Base-by-base conservation (phyloP, 2,329 filamentous ascomycete species). In the Phialophora expanda region DNA sequence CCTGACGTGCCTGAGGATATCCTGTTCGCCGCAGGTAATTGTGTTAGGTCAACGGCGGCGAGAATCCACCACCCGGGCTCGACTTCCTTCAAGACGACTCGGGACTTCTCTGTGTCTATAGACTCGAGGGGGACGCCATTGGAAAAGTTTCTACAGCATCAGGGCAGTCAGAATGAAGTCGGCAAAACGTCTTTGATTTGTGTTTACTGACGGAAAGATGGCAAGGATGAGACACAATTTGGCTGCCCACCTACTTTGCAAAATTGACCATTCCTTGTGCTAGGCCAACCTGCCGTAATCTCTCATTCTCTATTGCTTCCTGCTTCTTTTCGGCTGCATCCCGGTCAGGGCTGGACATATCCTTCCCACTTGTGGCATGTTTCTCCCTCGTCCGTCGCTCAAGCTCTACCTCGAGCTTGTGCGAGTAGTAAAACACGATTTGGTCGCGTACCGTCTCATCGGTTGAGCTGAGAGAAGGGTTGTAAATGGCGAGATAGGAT, bases 241-340 rank as follows among this genome's bases (percentile, higher is more conserved):
- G 14, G 60, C 53, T 66, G 64, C 69, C 62, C 68, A 73, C 79
- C 67, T 79, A 89, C 86, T 84, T 86, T 71, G 91, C 91, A 80
- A 99, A 99, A 76, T 89, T 91, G 66, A 96, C 90, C 90, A 98
- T 97, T 76, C 93, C 95, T 81, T 99, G 95, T 48, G 95, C 95
- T 69, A 99, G 87, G 44, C 95, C 95, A 76, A 99, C 93, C 82
- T 97, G 93, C 70, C 95, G 87, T 73, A 98, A 82, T 73, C 89
- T 90, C 80, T 96, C 91, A 78, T 98, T 95, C 75, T 88, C 87
- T 74, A 93, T 88, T 70, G 91, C 87, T 56, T 85, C 81, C 9
- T 73, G 72, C 30, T 78, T 73, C 46, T 73, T 77, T 56, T 73
- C 64, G 44, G 54, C 26, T 8, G 17, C 53, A 34, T 66, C 34